A percentile compares a stretch with the other conserved stretches of the same genome.
Evolutionary conservation across 2,329 filamentous ascomycete genomes (phyloP).

Genomic region (Colletotrichum neosansevieriae): DNA sequence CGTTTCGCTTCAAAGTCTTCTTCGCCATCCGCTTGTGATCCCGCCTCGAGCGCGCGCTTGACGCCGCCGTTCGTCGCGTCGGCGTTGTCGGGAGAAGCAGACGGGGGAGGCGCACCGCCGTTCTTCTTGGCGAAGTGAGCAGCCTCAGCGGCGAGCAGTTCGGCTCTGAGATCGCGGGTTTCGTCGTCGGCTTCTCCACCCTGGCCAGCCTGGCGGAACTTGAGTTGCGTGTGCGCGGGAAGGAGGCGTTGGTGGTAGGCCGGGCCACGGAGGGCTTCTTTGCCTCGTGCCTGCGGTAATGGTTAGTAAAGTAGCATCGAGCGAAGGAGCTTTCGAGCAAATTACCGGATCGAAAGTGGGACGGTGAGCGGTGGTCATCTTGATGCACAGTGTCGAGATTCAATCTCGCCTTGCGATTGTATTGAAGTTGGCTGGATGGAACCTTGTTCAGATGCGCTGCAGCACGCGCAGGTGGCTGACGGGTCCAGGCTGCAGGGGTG

Average conservation of each 20-base stretch:
- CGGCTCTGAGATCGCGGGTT: constrained; percentile 83
- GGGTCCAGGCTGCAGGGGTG: constrained; percentile 23
- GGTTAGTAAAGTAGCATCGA: constrained; percentile 44
- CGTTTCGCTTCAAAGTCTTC: constrained; percentile 86
- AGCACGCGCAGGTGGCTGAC: constrained; percentile 21
- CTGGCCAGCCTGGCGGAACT: constrained; percentile 88
- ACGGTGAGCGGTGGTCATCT: constrained; percentile 78
- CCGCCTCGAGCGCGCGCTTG: constrained; percentile 75
- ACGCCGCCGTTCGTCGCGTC: constrained; percentile 53
- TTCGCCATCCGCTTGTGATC: constrained; percentile 57
- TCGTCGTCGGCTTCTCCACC: constrained; percentile 81
- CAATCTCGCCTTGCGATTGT: not conserved
- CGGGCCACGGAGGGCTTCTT: constrained; percentile 92
- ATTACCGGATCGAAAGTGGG: constrained; percentile 95
- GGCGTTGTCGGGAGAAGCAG: constrained; percentile 59
- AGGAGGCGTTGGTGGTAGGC: constrained; percentile 97
- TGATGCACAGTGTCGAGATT: constrained; percentile 17
- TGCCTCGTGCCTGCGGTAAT: constrained; percentile 79
- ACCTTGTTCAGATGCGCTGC: constrained; percentile 1
- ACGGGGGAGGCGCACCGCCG: constrained; percentile 63
- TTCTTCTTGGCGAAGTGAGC: constrained; percentile 89
- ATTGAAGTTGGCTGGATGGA: constrained; percentile 12
- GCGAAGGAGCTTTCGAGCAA: not conserved
- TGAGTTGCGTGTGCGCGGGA: constrained; percentile 92
- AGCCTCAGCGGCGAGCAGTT: constrained; percentile 89